Evolutionary conservation across 2,329 filamentous ascomycete genomes (phyloP).

Genomic region (Didymella keratinophila): DNA sequence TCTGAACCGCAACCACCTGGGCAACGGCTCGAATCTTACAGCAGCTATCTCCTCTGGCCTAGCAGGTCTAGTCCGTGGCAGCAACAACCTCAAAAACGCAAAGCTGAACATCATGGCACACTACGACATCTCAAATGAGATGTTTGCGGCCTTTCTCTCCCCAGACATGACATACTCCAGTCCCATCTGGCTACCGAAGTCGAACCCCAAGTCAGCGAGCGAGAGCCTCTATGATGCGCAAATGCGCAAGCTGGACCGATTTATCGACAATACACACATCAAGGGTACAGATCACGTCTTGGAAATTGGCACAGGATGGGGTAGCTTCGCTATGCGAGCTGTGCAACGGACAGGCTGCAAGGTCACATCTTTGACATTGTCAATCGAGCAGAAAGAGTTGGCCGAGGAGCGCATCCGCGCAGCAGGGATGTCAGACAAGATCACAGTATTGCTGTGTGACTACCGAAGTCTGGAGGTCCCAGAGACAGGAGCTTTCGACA

Average conservation of each 20-base stretch:
- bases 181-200: slow-evolving; percentile 67
- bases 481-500: slow-evolving; percentile 65
- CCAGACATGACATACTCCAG: slow-evolving; percentile 81
- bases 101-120: slow-evolving; percentile 73
- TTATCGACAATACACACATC: slow-evolving; percentile 71
- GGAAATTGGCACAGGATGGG: slow-evolving; percentile 80
- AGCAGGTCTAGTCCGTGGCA: slow-evolving; percentile 60
- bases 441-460: slow-evolving; percentile 72
- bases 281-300: slow-evolving; percentile 72
- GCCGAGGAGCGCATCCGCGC: slow-evolving; percentile 70
- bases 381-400: slow-evolving; percentile 71
- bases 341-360: slow-evolving; percentile 71
- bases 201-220: slow-evolving; percentile 51
- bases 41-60: slow-evolving; percentile 67
- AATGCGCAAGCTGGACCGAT: slow-evolving; percentile 70
- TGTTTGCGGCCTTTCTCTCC: slow-evolving; percentile 77
- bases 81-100: slow-evolving; percentile 60
- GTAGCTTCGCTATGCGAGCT: slow-evolving; percentile 75
- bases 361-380: slow-evolving; percentile 73
- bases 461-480: slow-evolving; percentile 69
- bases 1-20: slow-evolving; percentile 68
- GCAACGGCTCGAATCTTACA: slow-evolving; percentile 69
- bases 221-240: slow-evolving; percentile 72
- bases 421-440: slow-evolving; percentile 66
- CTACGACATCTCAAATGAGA: slow-evolving; percentile 78